Evolutionary conservation across 2,329 filamentous ascomycete genomes (phyloP).

Genomic region (Coniosporium tulheliwenetii): DNA sequence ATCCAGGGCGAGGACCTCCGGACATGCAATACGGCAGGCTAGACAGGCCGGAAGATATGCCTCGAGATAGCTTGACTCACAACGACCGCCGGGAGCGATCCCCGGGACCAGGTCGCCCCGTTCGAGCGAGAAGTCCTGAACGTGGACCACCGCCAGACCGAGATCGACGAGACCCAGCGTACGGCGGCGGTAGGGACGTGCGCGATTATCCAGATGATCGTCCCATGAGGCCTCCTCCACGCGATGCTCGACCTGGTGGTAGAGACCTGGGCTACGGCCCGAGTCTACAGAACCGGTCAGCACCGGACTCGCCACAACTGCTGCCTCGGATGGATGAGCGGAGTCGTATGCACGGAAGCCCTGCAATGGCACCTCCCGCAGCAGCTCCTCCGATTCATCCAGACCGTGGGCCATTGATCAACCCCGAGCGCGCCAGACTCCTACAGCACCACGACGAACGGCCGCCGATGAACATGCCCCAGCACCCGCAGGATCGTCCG

Average conservation of each 20-base stretch:
- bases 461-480: conserved; percentile 4
- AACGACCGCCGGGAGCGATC: conserved; percentile 22
- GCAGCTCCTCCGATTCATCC: background rate
- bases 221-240: conserved; percentile 14
- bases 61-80: conserved; percentile 9
- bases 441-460: conserved; percentile 5
- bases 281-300: background rate
- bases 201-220: conserved; percentile 20
- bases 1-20: conserved; percentile 13
- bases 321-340: background rate
- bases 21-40: conserved; percentile 26
- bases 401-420: background rate
- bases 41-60: conserved; percentile 23
- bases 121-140: conserved; percentile 14
- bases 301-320: background rate
- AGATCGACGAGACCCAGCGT: conserved; percentile 9
- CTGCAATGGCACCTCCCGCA: conserved; percentile 1
- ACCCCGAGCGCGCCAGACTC: background rate
- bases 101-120: conserved; percentile 19
- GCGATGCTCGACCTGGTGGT: conserved; percentile 9
- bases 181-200: conserved; percentile 9
- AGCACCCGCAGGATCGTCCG: background rate
- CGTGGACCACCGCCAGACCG: conserved; percentile 11
- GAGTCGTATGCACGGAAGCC: background rate
- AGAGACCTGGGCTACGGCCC: conserved; percentile 1